Evolutionary conservation across 352 stramenopile genomes (phyloP).

Genomic region (Phytopythium mirpurense): DNA sequence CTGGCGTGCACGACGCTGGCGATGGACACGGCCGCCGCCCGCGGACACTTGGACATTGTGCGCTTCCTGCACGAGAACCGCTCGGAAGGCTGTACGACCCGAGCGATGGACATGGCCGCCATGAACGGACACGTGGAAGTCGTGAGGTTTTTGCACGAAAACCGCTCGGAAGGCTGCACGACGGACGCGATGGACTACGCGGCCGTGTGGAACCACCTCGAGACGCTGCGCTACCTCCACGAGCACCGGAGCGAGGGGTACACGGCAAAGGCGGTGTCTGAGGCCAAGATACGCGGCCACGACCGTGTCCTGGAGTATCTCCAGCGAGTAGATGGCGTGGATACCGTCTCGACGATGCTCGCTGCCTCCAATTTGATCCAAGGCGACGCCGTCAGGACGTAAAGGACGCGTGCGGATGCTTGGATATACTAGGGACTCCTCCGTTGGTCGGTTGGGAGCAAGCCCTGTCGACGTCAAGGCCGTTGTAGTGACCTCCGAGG

Average conservation of each 20-base stretch:
- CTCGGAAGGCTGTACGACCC: conserved; percentile 20
- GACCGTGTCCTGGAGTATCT: conserved; percentile 39
- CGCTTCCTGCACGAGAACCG: conserved; percentile 23
- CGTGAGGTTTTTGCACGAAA: conserved; percentile 21
- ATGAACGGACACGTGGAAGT: conserved; percentile 24
- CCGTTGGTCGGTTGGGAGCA: too few relatives aligned
- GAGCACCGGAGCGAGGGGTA: conserved; percentile 48
- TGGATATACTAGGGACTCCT: too few relatives aligned
- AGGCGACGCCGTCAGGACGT: conserved; percentile 14
- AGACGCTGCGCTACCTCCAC: conserved; percentile 45
- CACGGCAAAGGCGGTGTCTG: conserved; percentile 39
- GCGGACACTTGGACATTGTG: conserved; percentile 20
- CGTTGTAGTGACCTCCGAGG: background rate
- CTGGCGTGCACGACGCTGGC: conserved; percentile 17
- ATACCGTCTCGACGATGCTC: conserved; percentile 14
- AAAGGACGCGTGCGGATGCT: background rate
- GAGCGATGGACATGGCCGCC: conserved; percentile 22
- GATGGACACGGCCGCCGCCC: conserved; percentile 25
- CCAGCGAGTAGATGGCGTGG: conserved; percentile 23
- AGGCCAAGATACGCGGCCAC: conserved; percentile 36
- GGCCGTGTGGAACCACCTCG: conserved; percentile 29
- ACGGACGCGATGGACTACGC: conserved; percentile 56
- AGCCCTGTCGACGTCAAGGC: too few relatives aligned
- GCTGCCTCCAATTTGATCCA: conserved; percentile 37
- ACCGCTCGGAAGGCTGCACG: conserved; percentile 33